phyloP scores from a whole-genome alignment of 805 yeast genomes.

The Ogataea pignaliae region DNA sequence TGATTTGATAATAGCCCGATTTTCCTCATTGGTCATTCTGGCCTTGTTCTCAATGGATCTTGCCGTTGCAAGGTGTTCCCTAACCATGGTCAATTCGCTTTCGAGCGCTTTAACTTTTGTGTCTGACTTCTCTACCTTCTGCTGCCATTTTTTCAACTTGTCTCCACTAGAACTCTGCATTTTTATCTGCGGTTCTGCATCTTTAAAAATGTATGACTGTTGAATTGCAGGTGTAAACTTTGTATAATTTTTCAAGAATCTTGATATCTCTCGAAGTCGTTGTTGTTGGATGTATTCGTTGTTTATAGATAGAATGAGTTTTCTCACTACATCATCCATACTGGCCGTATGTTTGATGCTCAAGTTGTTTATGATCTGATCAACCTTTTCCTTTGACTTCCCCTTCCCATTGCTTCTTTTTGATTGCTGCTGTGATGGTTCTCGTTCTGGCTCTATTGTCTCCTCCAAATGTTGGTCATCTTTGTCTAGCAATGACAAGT shows the following conservation, averaged over 20 bases:
- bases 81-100: conserved; percentile 13
- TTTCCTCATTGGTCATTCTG: conserved; percentile 7
- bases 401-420: conserved; percentile 38
- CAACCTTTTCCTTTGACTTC: conserved; percentile 48
- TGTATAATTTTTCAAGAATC: conserved; percentile 49
- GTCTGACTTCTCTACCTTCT: conserved; percentile 12
- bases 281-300: conserved; percentile 56
- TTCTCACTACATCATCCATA: conserved; percentile 51
- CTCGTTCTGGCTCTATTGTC: neutral
- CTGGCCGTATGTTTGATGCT: conserved; percentile 54
- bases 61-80: conserved; percentile 20
- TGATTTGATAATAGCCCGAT: conserved; percentile 1
- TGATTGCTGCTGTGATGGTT: conserved; percentile 3
- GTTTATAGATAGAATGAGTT: conserved; percentile 50
- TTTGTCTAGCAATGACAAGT: conserved; percentile 22
- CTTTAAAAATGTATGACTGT: conserved; percentile 1
- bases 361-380: conserved; percentile 39
- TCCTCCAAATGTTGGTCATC: neutral
- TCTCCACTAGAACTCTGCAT: neutral
- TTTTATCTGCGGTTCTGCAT: neutral
- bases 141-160: conserved; percentile 3
- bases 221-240: conserved; percentile 7
- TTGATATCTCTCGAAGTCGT: conserved; percentile 49
- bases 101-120: conserved; percentile 18
- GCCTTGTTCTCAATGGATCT: conserved; percentile 15